A percentile compares a stretch with the other conserved stretches of the same genome.
Evolutionary conservation across 176 grass and related monocot species (phyloP).

Genomic region (Metroxylon sagu): DNA sequence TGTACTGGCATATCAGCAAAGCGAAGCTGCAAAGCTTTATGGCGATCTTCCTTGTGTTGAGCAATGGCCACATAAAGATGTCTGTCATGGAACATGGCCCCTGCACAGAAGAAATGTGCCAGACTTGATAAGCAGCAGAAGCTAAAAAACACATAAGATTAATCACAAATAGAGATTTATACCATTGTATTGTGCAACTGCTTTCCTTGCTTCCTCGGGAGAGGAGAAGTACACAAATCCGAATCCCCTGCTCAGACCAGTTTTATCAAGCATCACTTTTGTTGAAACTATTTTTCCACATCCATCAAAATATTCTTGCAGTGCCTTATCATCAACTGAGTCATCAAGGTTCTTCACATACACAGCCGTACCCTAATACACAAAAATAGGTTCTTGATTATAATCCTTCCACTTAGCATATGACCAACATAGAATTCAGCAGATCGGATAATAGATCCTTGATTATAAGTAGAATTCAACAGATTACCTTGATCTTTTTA

Average conservation of each 20-base stretch:
- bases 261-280: slow-evolving; percentile 6
- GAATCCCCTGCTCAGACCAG: slow-evolving; percentile 11
- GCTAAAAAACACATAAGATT: neutral
- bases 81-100: neutral
- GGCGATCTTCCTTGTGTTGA: neutral
- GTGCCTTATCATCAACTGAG: neutral
- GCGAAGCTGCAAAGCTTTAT: neutral
- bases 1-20: neutral
- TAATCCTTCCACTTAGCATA: too few species aligned
- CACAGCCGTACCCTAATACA: neutral
- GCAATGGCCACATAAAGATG: slow-evolving; percentile 7
- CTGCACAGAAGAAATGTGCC: neutral
- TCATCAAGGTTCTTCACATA: slow-evolving; percentile 5
- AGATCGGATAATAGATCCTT: too few species aligned
- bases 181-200: slow-evolving; percentile 13
- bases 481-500: neutral
- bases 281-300: slow-evolving; percentile 3
- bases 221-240: slow-evolving; percentile 19
- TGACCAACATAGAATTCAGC: too few species aligned
- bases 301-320: neutral
- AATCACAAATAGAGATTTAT: neutral
- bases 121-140: too few species aligned
- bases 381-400: neutral
- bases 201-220: neutral
- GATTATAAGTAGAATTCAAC: neutral